A percentile compares a stretch with the other conserved stretches of the same genome.
These are phyloP conservation scores for Monotropa hypopitys DNA, from an alignment of 179 eudicot species.

Conservation along the genomic window DNA sequence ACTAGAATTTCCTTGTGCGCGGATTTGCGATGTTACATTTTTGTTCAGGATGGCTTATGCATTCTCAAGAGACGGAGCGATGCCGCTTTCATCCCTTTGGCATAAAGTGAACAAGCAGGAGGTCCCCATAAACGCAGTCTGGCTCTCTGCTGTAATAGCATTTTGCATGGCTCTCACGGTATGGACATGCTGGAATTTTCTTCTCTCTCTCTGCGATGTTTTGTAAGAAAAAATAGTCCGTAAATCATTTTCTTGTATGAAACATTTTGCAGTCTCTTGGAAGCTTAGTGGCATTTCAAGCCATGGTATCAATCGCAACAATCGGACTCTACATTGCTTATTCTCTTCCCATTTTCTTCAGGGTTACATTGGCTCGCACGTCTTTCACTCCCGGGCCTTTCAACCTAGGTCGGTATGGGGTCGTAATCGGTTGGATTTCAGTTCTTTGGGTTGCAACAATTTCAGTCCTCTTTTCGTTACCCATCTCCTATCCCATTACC, in stretches of 20 bases:
- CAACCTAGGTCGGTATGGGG: slow-evolving; percentile 63
- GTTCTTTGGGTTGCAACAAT: slow-evolving; percentile 76
- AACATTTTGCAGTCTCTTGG: slow-evolving; percentile 63
- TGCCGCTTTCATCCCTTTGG: slow-evolving; percentile 83
- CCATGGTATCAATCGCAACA: slow-evolving; percentile 88
- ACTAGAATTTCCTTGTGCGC: not conserved
- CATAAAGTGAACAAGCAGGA: slow-evolving; percentile 89
- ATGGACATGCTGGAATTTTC: slow-evolving; percentile 9
- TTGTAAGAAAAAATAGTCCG: not conserved
- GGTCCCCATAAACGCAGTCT: slow-evolving; percentile 84
- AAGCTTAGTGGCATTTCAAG: slow-evolving; percentile 87
- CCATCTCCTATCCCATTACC: slow-evolving; percentile 65
- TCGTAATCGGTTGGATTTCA: slow-evolving; percentile 68
- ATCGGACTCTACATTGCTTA: slow-evolving; percentile 90
- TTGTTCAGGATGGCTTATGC: slow-evolving; percentile 77
- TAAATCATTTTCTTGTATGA: not conserved
- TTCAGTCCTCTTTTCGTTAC: slow-evolving; percentile 68
- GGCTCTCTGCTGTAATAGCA: slow-evolving; percentile 77
- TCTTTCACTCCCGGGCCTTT: slow-evolving; percentile 75
- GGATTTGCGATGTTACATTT: not conserved
- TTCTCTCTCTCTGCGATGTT: too few species aligned
- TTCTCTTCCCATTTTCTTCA: slow-evolving; percentile 71
- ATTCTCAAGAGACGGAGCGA: slow-evolving; percentile 96
- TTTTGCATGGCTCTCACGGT: slow-evolving; percentile 97
- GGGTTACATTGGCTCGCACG: slow-evolving; percentile 80